Conservation (phyloP, 371 early-diverging fungal genomes). For the Scutellospora calospora region DNA sequence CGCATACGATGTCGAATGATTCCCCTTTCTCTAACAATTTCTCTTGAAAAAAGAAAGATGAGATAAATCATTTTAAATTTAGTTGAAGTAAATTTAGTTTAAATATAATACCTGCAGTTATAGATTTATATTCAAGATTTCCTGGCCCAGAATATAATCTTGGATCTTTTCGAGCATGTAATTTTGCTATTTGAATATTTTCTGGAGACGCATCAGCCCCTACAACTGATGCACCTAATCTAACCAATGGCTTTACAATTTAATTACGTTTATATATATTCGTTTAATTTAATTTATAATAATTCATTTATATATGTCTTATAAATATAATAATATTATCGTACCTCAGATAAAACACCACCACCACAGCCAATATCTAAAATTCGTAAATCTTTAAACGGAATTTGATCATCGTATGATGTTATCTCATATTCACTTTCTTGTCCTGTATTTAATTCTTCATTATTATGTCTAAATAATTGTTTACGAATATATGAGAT, state of each 20-base stretch:
- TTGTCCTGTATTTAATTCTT: neutral
- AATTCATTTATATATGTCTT: too few species aligned
- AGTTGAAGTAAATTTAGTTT: too few species aligned
- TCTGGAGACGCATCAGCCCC: constrained; percentile 90
- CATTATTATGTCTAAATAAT: constrained; percentile 47
- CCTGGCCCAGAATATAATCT: constrained; percentile 62
- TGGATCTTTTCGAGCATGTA: constrained; percentile 76
- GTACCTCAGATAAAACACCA: constrained; percentile 88
- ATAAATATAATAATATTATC: neutral
- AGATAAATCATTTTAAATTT: neutral
- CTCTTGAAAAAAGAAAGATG: constrained; percentile 54
- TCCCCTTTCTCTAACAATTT: constrained; percentile 62
- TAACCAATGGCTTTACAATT: constrained; percentile 69
- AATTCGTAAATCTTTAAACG: constrained; percentile 70
- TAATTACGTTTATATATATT: neutral
- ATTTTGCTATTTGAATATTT: constrained; percentile 83
- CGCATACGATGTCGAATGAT: constrained; percentile 84
- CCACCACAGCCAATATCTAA: constrained; percentile 98
- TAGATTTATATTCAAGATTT: constrained; percentile 70
- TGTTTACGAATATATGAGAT: constrained; percentile 80
- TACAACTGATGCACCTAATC: constrained; percentile 83
- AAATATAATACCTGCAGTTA: constrained; percentile 67
- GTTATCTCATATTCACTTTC: neutral
- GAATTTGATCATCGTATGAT: constrained; percentile 47
- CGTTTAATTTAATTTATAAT: too few species aligned